phyloP scores from a whole-genome alignment of 2,329 filamentous ascomycete genomes.

The Ophiocordyceps robertsii region DNA sequence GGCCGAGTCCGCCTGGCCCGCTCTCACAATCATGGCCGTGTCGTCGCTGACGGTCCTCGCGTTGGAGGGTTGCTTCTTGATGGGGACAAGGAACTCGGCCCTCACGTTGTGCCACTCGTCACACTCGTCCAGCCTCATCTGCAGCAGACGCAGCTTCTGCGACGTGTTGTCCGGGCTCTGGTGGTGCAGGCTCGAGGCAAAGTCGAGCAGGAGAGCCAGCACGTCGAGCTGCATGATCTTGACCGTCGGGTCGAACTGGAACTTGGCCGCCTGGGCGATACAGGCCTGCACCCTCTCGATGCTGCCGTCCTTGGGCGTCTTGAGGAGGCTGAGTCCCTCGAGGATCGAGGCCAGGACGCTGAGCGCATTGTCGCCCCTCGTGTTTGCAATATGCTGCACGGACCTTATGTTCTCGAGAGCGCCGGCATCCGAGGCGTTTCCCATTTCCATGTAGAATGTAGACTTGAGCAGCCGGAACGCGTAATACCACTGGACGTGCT shows the following conservation, averaged over 20 bases:
- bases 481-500: constrained; percentile 62
- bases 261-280: constrained; percentile 59
- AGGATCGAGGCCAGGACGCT: constrained; percentile 52
- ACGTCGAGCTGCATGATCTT: constrained; percentile 53
- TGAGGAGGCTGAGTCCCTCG: constrained; percentile 57
- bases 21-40: constrained; percentile 38
- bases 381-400: constrained; percentile 45
- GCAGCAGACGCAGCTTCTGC: constrained; percentile 48
- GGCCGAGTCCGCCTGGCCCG: constrained; percentile 28
- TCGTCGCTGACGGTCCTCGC: constrained; percentile 41
- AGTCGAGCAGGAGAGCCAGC: constrained; percentile 53
- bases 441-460: constrained; percentile 50
- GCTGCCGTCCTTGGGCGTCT: constrained; percentile 48
- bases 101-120: constrained; percentile 33
- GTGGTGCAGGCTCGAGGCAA: constrained; percentile 54
- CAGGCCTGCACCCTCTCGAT: constrained; percentile 60
- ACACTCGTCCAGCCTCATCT: constrained; percentile 46
- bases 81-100: constrained; percentile 39
- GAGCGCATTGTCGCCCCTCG: constrained; percentile 48
- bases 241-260: constrained; percentile 52
- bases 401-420: constrained; percentile 56
- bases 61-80: constrained; percentile 35
- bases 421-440: constrained; percentile 45
- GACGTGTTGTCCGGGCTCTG: constrained; percentile 42
- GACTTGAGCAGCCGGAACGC: constrained; percentile 63